Percentiles rank a stretch among this genome's conserved stretches.
Conservation (phyloP, 169 alveolate genomes). For the Plasmodium vivax region DNA sequence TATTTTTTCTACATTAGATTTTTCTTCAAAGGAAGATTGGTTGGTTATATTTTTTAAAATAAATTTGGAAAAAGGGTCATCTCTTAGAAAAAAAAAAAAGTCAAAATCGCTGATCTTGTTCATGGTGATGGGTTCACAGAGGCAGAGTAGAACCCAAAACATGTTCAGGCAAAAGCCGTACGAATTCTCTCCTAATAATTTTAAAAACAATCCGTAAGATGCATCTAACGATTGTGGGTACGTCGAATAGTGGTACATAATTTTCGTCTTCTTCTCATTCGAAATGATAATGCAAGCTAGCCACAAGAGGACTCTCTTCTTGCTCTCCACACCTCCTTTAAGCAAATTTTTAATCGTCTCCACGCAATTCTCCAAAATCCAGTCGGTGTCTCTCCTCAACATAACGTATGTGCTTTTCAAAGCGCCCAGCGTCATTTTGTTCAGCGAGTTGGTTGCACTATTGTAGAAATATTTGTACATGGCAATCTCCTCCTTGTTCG, state of each 20-base stretch:
- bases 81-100: constrained; percentile 72
- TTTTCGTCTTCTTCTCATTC: constrained; percentile 77
- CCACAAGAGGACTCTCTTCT: constrained; percentile 77
- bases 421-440: constrained; percentile 62
- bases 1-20: constrained; percentile 67
- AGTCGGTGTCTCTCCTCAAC: constrained; percentile 75
- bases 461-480: constrained; percentile 73
- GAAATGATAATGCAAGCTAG: constrained; percentile 75
- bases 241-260: constrained; percentile 66
- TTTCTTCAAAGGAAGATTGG: constrained; percentile 43
- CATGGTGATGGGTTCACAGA: constrained; percentile 79
- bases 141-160: constrained; percentile 79
- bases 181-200: constrained; percentile 79
- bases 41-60: constrained; percentile 17
- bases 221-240: constrained; percentile 71
- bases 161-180: constrained; percentile 81
- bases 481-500: constrained; percentile 75
- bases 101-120: constrained; percentile 75
- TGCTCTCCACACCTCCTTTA: constrained; percentile 73
- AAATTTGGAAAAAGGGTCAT: constrained; percentile 56
- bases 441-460: constrained; percentile 32
- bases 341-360: constrained; percentile 73
- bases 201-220: constrained; percentile 57
- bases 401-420: constrained; percentile 38
- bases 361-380: constrained; percentile 78